Percentiles rank a stretch among this genome's conserved stretches.
These are phyloP conservation scores for Melaleuca quinquenervia DNA, from an alignment of 345 rosid genomes.

Conservation along the genomic window DNA sequence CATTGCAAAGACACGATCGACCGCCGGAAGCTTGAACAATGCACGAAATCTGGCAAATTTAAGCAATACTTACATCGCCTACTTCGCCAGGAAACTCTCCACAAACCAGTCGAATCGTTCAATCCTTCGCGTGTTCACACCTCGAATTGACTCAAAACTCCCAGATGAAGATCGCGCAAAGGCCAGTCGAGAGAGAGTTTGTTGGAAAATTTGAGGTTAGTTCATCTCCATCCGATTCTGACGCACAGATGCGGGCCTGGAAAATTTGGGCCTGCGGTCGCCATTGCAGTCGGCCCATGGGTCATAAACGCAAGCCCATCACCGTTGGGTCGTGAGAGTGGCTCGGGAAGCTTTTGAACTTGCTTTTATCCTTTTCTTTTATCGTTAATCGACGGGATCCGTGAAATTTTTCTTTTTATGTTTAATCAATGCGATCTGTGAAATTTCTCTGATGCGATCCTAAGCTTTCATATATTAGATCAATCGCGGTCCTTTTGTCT, in stretches of 20 bases:
- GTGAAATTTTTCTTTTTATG: no score
- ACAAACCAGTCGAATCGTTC: neutral
- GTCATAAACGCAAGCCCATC: neutral
- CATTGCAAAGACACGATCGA: neutral
- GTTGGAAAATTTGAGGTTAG: neutral
- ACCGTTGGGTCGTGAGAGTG: neutral
- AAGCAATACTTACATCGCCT: neutral
- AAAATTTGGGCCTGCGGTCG: neutral
- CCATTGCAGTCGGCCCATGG: neutral
- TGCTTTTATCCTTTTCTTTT: no score
- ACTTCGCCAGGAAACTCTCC: neutral
- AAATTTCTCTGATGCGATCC: neutral
- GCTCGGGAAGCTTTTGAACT: no score
- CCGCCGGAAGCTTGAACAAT: neutral
- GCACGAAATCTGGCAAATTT: neutral
- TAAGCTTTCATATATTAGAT: neutral
- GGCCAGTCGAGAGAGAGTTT: neutral
- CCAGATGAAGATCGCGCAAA: neutral
- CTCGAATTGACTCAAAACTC: neutral
- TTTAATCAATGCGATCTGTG: no score
- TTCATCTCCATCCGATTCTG: neutral
- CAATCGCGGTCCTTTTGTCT: no score
- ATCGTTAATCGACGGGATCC: no score
- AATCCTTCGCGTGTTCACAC: neutral
- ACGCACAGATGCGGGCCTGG: neutral